Percentiles rank a stretch among this genome's conserved stretches.
These are phyloP conservation scores for Thelonectria discophora DNA, from an alignment of 2,329 filamentous ascomycete genomes.

Conservation along the genomic window DNA sequence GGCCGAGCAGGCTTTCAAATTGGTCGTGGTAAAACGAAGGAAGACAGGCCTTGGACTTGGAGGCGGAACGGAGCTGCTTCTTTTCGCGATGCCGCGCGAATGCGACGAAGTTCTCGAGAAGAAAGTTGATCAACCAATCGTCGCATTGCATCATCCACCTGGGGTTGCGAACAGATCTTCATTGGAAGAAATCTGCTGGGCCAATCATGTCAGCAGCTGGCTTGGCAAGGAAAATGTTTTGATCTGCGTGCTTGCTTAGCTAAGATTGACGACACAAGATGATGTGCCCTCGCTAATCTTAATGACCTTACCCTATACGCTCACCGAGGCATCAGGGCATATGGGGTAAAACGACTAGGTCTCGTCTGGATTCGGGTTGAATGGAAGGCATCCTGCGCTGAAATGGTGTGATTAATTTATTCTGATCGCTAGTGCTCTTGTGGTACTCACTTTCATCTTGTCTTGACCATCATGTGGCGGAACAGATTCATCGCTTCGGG, in stretches of 20 bases:
- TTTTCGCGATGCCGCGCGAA: background rate
- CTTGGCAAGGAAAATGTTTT: slow-evolving; percentile 14
- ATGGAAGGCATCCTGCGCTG: background rate
- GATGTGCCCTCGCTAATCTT: background rate
- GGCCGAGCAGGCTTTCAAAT: background rate
- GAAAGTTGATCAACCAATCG: slow-evolving; percentile 37
- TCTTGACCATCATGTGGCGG: too few species aligned
- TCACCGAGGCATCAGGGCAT: background rate
- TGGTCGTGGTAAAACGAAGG: background rate
- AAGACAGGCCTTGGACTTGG: background rate
- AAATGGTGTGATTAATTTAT: background rate
- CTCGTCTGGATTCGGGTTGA: background rate
- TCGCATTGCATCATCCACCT: slow-evolving; percentile 39
- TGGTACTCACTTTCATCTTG: too few species aligned
- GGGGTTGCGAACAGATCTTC: slow-evolving; percentile 32
- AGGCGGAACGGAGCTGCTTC: slow-evolving; percentile 8
- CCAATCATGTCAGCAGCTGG: slow-evolving; percentile 31
- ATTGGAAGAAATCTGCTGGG: slow-evolving; percentile 35
- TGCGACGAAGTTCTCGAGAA: slow-evolving; percentile 25
- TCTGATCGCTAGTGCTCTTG: background rate
- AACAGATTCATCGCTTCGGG: too few species aligned
- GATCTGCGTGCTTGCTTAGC: slow-evolving; percentile 25
- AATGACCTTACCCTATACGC: slow-evolving; percentile 17
- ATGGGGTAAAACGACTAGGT: background rate
- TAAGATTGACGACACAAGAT: slow-evolving; percentile 28